Evolutionary conservation across 2,329 filamentous ascomycete genomes (phyloP).

Genomic region (Emmonsia crescens): DNA sequence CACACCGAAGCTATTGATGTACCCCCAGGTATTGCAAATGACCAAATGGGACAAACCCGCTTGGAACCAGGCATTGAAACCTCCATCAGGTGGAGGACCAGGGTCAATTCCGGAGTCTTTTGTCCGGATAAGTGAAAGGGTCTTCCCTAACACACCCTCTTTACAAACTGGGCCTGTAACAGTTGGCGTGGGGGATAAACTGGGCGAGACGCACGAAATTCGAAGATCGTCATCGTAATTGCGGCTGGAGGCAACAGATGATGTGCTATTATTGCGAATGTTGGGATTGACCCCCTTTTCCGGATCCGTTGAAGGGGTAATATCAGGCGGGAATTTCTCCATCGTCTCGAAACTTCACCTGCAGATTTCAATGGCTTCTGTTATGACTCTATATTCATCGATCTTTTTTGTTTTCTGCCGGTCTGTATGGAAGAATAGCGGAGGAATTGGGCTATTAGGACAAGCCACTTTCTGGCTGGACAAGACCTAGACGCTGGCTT

Average conservation of each 20-base stretch:
- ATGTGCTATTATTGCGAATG: neutral
- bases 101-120: slow-evolving; percentile 26
- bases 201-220: neutral
- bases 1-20: slow-evolving; percentile 45
- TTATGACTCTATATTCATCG: neutral
- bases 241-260: neutral
- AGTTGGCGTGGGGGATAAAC: neutral
- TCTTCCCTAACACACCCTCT: slow-evolving; percentile 15
- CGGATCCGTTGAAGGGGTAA: neutral
- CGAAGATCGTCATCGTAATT: neutral
- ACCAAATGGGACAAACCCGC: slow-evolving; percentile 42
- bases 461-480: neutral
- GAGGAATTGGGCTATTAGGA: too few species aligned
- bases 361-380: neutral
- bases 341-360: neutral
- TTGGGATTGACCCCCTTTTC: neutral
- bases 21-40: slow-evolving; percentile 48
- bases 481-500: neutral
- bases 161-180: neutral
- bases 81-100: slow-evolving; percentile 40
- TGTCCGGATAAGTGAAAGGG: slow-evolving; percentile 28
- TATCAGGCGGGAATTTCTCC: neutral
- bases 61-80: slow-evolving; percentile 46
- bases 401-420: neutral
- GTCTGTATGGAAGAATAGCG: neutral